phyloP scores from a whole-genome alignment of 805 yeast species.

The Candida ortonii region DNA sequence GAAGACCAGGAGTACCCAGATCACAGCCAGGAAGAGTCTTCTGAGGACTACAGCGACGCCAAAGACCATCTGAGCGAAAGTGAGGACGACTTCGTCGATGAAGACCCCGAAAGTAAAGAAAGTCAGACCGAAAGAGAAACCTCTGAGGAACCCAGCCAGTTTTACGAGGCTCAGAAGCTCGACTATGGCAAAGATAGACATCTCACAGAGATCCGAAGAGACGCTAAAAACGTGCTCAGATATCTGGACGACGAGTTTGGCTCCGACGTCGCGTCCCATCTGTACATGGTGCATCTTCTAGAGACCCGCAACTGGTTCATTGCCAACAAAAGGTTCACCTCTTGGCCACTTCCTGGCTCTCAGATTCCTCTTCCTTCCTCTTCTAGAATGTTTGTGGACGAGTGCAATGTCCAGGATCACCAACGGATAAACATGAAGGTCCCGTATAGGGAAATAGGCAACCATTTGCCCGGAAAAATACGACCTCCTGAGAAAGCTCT shows the following conservation, averaged over 20 bases:
- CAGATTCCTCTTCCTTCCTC: constrained; percentile 39
- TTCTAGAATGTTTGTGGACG: constrained; percentile 28
- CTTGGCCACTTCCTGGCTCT: constrained; percentile 54
- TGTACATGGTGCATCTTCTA: constrained; percentile 55
- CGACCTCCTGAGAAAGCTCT: constrained; percentile 14
- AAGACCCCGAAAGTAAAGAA: too few species aligned
- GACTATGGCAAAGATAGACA: constrained; percentile 4
- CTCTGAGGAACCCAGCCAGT: background rate
- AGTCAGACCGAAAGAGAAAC: background rate
- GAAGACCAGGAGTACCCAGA: too few species aligned
- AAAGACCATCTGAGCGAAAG: constrained; percentile 8
- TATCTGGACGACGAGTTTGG: constrained; percentile 48
- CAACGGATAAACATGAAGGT: constrained; percentile 1
- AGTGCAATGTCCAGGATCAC: constrained; percentile 8
- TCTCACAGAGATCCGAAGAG: constrained; percentile 12
- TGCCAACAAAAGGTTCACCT: constrained; percentile 44
- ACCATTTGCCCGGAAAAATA: constrained; percentile 10
- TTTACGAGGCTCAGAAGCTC: constrained; percentile 1
- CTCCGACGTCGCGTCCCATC: constrained; percentile 59
- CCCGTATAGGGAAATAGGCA: constrained; percentile 7
- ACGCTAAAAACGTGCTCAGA: constrained; percentile 26
- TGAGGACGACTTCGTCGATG: constrained; percentile 1
- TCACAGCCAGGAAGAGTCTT: constrained; percentile 3
- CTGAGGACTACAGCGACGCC: constrained; percentile 14
- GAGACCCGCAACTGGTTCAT: constrained; percentile 36